phyloP scores from a whole-genome alignment of 768 basidiomycete genomes.

The Russula vinacea region DNA sequence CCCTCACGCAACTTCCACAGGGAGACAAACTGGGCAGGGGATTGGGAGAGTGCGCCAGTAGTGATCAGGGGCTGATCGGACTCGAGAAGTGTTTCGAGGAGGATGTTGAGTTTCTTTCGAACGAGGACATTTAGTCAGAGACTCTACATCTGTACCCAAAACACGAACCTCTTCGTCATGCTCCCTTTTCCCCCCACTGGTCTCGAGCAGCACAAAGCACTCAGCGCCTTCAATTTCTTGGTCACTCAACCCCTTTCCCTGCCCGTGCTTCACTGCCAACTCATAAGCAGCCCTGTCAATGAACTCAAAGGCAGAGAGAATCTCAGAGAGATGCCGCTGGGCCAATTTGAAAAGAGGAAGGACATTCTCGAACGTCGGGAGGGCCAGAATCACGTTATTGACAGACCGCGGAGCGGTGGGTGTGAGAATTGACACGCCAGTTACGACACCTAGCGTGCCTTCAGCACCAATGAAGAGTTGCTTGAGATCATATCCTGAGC shows the following conservation, averaged over 20 bases:
- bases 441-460: conserved; percentile 93
- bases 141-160: conserved; percentile 14
- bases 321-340: conserved; percentile 84
- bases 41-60: conserved; percentile 90
- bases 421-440: conserved; percentile 91
- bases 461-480: conserved; percentile 98
- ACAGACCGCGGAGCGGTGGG: conserved; percentile 78
- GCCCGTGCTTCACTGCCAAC: conserved; percentile 77
- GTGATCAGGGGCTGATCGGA: conserved; percentile 73
- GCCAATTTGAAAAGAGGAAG: conserved; percentile 79
- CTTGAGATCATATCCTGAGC: conserved; percentile 86
- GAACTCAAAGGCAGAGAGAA: conserved; percentile 96
- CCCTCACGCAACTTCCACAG: conserved; percentile 93
- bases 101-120: conserved; percentile 73
- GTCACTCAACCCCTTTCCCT: conserved; percentile 70
- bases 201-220: conserved; percentile 92
- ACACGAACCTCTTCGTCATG: conserved; percentile 83
- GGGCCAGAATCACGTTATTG: conserved; percentile 88
- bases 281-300: conserved; percentile 86
- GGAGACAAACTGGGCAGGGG: conserved; percentile 81
- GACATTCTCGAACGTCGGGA: conserved; percentile 83
- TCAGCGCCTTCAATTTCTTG: conserved; percentile 73
- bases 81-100: conserved; percentile 75
- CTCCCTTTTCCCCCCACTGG: conserved; percentile 86
- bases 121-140: conserved; percentile 8